A percentile compares a stretch with the other conserved stretches of the same genome.
phyloP scores from a whole-genome alignment of 345 rosid genomes.

The Salix exigua region DNA sequence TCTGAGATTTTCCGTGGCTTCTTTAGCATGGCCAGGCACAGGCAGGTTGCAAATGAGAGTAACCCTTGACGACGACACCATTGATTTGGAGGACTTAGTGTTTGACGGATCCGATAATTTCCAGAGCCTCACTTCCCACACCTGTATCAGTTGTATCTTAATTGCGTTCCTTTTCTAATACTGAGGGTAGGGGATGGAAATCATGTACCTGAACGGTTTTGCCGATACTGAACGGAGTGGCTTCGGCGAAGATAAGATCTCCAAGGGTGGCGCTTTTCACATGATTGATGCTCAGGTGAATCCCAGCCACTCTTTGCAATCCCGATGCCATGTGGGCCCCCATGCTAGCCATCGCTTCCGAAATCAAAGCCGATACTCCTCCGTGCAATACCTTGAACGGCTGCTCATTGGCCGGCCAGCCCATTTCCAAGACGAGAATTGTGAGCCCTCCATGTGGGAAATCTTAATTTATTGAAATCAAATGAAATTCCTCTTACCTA shows the following conservation, averaged over 20 bases:
- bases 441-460: not conserved
- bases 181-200: too few relatives aligned
- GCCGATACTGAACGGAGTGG: slow-evolving; percentile 59
- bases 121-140: slow-evolving; percentile 80
- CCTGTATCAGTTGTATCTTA: slow-evolving; percentile 31
- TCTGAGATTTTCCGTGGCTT: slow-evolving; percentile 45
- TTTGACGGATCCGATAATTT: slow-evolving; percentile 40
- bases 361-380: slow-evolving; percentile 85
- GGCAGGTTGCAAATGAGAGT: slow-evolving; percentile 70
- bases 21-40: slow-evolving; percentile 54
- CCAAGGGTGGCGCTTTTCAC: slow-evolving; percentile 74
- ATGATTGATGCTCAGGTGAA: slow-evolving; percentile 80
- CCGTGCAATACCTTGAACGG: slow-evolving; percentile 96
- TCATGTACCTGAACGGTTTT: slow-evolving; percentile 63
- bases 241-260: slow-evolving; percentile 63
- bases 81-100: slow-evolving; percentile 28
- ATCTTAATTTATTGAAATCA: not conserved
- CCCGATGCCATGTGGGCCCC: slow-evolving; percentile 92
- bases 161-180: too few relatives aligned
- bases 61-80: slow-evolving; percentile 63
- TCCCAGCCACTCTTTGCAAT: slow-evolving; percentile 70
- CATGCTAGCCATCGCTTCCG: slow-evolving; percentile 80
- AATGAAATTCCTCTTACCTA: not conserved
- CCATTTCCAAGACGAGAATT: not conserved
- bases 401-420: slow-evolving; percentile 26